Evolutionary conservation across 208 protist genomes (phyloP), one percentile per base, ranked within the genome.

Genomic region (Leishmania aethiopica): DNA sequence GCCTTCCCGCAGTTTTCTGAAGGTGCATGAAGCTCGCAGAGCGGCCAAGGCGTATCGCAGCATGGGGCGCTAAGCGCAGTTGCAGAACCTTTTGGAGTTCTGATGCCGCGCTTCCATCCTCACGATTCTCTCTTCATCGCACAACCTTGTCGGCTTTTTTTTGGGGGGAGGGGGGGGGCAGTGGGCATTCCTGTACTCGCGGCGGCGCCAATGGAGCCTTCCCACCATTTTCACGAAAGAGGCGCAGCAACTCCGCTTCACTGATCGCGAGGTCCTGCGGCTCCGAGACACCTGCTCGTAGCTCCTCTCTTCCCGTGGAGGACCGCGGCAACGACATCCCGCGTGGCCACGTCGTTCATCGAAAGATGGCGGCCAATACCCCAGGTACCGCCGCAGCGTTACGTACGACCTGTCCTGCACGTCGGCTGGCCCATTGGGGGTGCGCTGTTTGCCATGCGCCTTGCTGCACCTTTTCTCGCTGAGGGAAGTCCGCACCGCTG

Each of bases 211-310:
- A 17, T n/a, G 10, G 4, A 10, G 1, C 11, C 17, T 17, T 11
- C 60, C 60, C n/a, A 0, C 13, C 60, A 5, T 4, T 66, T 13
- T 37, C 22, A 35, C 22, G n/a, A n/a, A 35, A 15, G 15, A 17
- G 28, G 28, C 28, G 4, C 60, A 66, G 60, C 60, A 66, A 35
- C 3, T n/a, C 11, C n/a, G 60, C 0, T 37, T 66, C 13, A 66
- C 60, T 17, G 1, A 13, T 35, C 13, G 60, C 28, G 60, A 7
- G n/a, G n/a, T 10, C n/a, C n/a, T 66, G 22, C n/a, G 0, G 10
- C 0, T n/a, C n/a, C 0, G n/a, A 0, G 60, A 1, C 60, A 3
- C 6, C 1, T 10, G n/a, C 60, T 17, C 13, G 51, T 35, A 0
- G 11, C 25, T 15, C 60, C 7, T 15, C 60, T 35, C 60, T 37